Evolutionary conservation across 768 basidiomycete genomes (phyloP).

Genomic region (Tylopilus balloui): DNA sequence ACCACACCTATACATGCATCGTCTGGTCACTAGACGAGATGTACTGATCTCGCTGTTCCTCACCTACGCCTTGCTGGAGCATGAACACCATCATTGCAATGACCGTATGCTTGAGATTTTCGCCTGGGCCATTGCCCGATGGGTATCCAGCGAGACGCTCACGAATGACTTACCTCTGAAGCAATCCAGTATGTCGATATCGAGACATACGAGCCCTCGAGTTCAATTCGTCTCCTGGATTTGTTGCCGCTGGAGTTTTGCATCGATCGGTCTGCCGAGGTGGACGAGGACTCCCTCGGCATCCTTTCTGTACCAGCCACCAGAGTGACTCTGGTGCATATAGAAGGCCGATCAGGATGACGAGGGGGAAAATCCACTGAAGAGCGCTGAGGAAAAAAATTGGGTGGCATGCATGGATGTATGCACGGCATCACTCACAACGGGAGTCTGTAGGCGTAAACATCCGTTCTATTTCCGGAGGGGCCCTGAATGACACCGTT

Average conservation of each 20-base stretch:
- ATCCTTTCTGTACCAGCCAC: constrained; percentile 33
- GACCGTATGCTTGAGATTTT: constrained; percentile 23
- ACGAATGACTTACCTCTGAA: constrained; percentile 22
- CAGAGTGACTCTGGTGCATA: constrained; percentile 33
- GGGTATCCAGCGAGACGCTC: too few species aligned
- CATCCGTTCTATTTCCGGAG: constrained; percentile 19
- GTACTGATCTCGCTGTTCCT: neutral
- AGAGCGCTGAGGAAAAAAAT: constrained; percentile 17
- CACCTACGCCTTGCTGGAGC: constrained; percentile 26
- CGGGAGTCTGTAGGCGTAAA: constrained; percentile 25
- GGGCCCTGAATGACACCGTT: constrained; percentile 24
- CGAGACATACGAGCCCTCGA: constrained; percentile 27
- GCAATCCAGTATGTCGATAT: constrained; percentile 31
- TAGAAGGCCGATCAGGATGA: constrained; percentile 28
- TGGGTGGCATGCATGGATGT: neutral
- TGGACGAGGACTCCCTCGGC: constrained; percentile 18
- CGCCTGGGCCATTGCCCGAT: constrained; percentile 8
- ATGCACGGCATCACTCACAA: constrained; percentile 15
- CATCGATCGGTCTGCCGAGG: constrained; percentile 24
- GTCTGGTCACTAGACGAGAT: neutral
- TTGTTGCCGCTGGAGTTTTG: constrained; percentile 19
- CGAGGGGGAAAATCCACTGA: constrained; percentile 33
- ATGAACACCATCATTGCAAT: constrained; percentile 32
- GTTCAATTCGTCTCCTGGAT: constrained; percentile 28
- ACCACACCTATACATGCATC: constrained; percentile 19